Percentiles rank a stretch among this genome's conserved stretches.
Conservation (phyloP, 2,329 filamentous ascomycete species). For the Tolypocladium ophioglossoides region DNA sequence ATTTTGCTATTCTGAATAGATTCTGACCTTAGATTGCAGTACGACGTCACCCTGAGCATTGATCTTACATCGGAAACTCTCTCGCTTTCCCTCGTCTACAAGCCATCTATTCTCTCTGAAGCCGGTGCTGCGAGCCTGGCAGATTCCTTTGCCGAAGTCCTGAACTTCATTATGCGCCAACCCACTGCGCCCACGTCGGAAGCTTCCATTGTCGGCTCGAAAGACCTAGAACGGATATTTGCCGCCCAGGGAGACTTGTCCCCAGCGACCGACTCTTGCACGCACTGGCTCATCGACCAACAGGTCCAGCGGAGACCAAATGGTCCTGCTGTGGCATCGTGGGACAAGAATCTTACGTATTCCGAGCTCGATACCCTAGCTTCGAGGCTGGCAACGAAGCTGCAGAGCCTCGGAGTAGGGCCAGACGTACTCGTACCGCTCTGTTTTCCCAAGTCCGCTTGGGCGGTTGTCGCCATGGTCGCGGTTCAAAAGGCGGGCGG, state of each 20-base stretch:
- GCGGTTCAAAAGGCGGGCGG: slow-evolving; percentile 4
- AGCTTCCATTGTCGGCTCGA: not conserved
- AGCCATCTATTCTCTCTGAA: not conserved
- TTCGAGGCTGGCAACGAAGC: not conserved
- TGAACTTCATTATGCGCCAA: not conserved
- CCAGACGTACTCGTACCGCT: slow-evolving; percentile 2
- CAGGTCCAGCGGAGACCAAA: not conserved
- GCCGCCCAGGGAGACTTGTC: not conserved
- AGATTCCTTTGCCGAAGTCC: not conserved
- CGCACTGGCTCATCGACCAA: slow-evolving; percentile 4
- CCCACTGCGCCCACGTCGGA: not conserved
- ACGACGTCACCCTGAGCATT: not conserved
- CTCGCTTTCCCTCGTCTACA: not conserved
- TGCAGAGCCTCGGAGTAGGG: not conserved
- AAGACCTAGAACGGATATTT: not conserved
- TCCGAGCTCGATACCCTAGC: not conserved
- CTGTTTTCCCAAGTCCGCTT: slow-evolving; percentile 5
- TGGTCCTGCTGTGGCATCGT: slow-evolving; percentile 3
- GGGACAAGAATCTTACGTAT: slow-evolving; percentile 5
- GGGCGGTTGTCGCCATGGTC: slow-evolving; percentile 3
- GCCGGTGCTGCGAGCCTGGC: not conserved
- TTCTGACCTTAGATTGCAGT: not conserved
- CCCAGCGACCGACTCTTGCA: slow-evolving; percentile 2
- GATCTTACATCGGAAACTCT: not conserved
- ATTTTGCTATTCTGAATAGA: not conserved